phyloP scores from a whole-genome alignment of 2,329 filamentous ascomycete species.

The Epichloe sp. region DNA sequence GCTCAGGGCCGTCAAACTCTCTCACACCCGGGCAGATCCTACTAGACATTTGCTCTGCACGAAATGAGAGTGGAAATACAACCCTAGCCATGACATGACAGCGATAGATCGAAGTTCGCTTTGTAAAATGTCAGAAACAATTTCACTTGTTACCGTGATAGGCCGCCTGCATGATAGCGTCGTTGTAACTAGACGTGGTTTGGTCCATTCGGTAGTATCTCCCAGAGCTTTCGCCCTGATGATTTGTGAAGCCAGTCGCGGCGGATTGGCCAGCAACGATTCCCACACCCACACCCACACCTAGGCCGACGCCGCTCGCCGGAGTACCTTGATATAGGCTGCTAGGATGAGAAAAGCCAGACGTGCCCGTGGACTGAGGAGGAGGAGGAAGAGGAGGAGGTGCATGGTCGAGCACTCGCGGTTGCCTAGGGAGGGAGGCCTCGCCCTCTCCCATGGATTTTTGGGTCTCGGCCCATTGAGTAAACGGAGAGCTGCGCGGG shows the following conservation, averaged over 20 bases:
- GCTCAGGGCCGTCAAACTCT: not conserved
- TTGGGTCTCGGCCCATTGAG: conserved; percentile 16
- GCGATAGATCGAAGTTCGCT: not conserved
- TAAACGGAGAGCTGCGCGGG: conserved; percentile 19
- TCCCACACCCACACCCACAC: conserved; percentile 4
- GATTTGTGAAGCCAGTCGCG: conserved; percentile 6
- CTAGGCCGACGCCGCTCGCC: conserved; percentile 10
- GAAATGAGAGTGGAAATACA: not conserved
- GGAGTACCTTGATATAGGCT: conserved; percentile 38
- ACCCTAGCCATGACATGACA: not conserved
- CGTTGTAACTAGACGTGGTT: conserved; percentile 22
- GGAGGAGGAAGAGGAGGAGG: not conserved
- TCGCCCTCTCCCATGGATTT: conserved; percentile 9
- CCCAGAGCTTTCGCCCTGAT: conserved; percentile 4
- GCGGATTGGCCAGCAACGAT: conserved; percentile 7
- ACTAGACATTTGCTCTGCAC: not conserved
- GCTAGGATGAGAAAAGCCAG: conserved; percentile 34
- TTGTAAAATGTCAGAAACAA: not conserved
- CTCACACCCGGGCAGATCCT: not conserved
- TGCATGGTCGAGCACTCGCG: conserved; percentile 4
- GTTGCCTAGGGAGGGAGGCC: conserved; percentile 11
- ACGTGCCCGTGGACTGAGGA: conserved; percentile 17
- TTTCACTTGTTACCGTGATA: conserved; percentile 16
- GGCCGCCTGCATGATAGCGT: conserved; percentile 22
- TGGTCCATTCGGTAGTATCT: conserved; percentile 19